These are phyloP conservation scores for Carex littledalei DNA, from an alignment of 176 grass and related monocot species.

Conservation along the genomic window DNA sequence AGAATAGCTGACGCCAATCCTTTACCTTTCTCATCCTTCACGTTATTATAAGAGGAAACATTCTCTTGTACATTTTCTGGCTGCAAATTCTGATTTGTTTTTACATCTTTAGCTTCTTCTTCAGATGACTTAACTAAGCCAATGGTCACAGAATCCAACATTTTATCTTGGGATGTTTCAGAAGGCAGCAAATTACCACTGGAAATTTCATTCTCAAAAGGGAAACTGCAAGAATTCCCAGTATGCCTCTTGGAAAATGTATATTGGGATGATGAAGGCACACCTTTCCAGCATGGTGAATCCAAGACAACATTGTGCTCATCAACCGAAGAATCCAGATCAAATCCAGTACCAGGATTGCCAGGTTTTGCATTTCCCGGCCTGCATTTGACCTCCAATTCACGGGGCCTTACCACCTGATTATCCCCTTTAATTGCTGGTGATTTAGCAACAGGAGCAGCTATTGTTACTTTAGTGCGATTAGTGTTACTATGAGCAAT, in stretches of 20 bases:
- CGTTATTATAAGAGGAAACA: constrained; percentile 9
- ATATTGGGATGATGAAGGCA: constrained; percentile 28
- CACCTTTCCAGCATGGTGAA: constrained; percentile 69
- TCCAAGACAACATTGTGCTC: constrained; percentile 39
- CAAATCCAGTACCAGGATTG: constrained; percentile 23
- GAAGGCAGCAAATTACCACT: not conserved
- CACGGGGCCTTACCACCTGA: not conserved
- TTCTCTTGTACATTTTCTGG: not conserved
- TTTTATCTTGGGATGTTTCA: constrained; percentile 5
- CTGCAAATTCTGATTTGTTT: constrained; percentile 5
- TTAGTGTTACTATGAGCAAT: constrained; percentile 1
- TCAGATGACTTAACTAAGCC: constrained; percentile 25
- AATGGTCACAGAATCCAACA: constrained; percentile 18
- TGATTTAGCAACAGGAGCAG: not conserved
- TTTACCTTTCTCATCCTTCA: not conserved
- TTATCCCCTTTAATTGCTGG: not conserved
- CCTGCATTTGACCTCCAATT: constrained; percentile 5
- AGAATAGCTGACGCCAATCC: not conserved
- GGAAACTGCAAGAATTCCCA: not conserved
- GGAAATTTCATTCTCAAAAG: constrained; percentile 23
- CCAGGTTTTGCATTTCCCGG: not conserved
- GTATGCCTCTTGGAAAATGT: constrained; percentile 30
- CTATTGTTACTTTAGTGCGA: constrained; percentile 9
- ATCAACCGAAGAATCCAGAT: constrained; percentile 32
- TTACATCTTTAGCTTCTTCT: constrained; percentile 29